A percentile compares a stretch with the other conserved stretches of the same genome.
Evolutionary conservation across 2,329 filamentous ascomycete genomes (phyloP).

Genomic region (Paramyrothecium roridum): DNA sequence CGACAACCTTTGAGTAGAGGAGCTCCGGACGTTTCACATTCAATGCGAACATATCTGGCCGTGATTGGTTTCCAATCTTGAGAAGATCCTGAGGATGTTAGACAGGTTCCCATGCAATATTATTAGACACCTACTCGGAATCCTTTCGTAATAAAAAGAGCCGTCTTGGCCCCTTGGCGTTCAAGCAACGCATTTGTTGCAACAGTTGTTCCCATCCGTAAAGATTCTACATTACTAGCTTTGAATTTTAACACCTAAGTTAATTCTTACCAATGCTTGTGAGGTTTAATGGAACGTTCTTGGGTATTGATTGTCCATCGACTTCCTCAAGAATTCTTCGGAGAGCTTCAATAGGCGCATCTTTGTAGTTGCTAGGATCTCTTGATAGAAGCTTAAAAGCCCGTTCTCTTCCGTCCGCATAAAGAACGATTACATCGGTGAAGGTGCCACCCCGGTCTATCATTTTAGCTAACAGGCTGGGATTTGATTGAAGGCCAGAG

Average conservation of each 20-base stretch:
- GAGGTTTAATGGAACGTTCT: too few species aligned
- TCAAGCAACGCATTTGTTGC: constrained; percentile 73
- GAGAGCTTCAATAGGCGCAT: constrained; percentile 73
- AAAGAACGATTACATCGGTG: too few species aligned
- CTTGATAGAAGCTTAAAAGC: too few species aligned
- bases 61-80: constrained; percentile 67
- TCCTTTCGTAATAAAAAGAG: constrained; percentile 66
- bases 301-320: too few species aligned
- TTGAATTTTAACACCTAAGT: too few species aligned
- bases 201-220: constrained; percentile 75
- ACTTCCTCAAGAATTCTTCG: constrained; percentile 39
- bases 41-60: constrained; percentile 70
- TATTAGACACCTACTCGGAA: too few species aligned
- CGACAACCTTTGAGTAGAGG: constrained; percentile 64
- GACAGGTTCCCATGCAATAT: too few species aligned
- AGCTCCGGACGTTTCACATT: constrained; percentile 65
- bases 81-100: constrained; percentile 68
- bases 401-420: too few species aligned
- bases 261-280: too few species aligned
- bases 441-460: too few species aligned
- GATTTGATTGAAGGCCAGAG: too few species aligned
- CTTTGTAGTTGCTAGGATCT: constrained; percentile 67
- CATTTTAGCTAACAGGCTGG: too few species aligned
- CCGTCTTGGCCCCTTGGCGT: constrained; percentile 67
- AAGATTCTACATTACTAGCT: constrained; percentile 59